Percentiles rank a stretch among this genome's conserved stretches.
Conservation (phyloP, 805 yeast species). For the Candida dendrica region DNA sequence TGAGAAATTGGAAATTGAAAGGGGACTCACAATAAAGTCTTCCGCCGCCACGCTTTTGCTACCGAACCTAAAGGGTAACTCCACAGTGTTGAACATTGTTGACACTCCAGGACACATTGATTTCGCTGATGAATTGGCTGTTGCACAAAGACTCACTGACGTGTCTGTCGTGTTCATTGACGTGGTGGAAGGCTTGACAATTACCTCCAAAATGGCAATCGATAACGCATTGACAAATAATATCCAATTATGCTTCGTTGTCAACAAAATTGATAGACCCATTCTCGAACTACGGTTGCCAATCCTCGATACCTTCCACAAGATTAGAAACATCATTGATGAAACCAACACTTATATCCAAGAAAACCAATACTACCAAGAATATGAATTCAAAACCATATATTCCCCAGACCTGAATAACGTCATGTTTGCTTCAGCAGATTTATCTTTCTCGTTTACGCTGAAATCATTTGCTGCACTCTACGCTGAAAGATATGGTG, state of each 20-base stretch:
- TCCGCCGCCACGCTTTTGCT: conserved; percentile 56
- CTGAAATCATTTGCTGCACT: conserved; percentile 54
- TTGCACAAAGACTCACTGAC: conserved; percentile 54
- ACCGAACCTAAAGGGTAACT: conserved; percentile 43
- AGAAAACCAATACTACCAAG: conserved; percentile 22
- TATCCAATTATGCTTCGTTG: conserved; percentile 48
- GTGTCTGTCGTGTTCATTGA: conserved; percentile 71
- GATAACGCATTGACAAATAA: conserved; percentile 43
- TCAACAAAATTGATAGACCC: conserved; percentile 84
- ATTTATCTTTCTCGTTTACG: conserved; percentile 57
- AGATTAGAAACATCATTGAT: conserved; percentile 53
- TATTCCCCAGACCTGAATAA: conserved; percentile 59
- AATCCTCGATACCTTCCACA: conserved; percentile 64
- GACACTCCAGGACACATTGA: conserved; percentile 94
- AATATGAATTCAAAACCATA: conserved; percentile 18
- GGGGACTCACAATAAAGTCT: conserved; percentile 64
- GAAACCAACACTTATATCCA: conserved; percentile 52
- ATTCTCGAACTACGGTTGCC: conserved; percentile 73
- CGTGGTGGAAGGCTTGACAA: conserved; percentile 72
- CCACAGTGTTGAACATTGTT: conserved; percentile 53
- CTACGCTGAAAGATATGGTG: conserved; percentile 30
- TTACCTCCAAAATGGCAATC: conserved; percentile 45
- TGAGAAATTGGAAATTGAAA: conserved; percentile 55
- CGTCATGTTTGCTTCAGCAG: conserved; percentile 69
- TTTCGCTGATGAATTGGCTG: conserved; percentile 68